phyloP scores from a whole-genome alignment of 495 filamentous ascomycete species.

The Trichoderma orchidacearum region DNA sequence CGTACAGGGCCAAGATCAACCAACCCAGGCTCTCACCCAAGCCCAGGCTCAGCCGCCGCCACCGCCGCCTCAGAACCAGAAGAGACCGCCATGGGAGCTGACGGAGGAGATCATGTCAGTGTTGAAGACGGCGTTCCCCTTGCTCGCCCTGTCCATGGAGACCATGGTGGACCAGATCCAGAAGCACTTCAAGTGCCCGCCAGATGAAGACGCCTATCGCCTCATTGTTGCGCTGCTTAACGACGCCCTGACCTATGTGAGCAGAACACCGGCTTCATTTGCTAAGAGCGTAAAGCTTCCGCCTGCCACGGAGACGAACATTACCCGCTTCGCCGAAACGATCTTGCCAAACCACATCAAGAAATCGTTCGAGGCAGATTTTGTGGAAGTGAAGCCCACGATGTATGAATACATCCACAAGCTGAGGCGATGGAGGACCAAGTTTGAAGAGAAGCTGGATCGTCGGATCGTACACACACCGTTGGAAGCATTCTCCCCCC shows the following conservation, averaged over 20 bases:
- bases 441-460: conserved; percentile 96
- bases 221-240: conserved; percentile 96
- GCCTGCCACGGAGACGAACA: conserved; percentile 81
- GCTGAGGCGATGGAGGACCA: conserved; percentile 87
- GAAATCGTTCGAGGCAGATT: conserved; percentile 89
- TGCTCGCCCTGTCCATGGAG: conserved; percentile 95
- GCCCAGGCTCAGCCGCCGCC: conserved; percentile 22
- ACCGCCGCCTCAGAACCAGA: conserved; percentile 25
- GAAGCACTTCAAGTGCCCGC: conserved; percentile 97
- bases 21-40: not conserved
- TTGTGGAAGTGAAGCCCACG: conserved; percentile 82
- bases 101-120: conserved; percentile 89
- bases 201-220: conserved; percentile 94
- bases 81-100: conserved; percentile 85
- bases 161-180: conserved; percentile 98
- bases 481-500: conserved; percentile 71
- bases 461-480: conserved; percentile 53
- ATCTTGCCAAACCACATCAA: conserved; percentile 87
- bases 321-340: conserved; percentile 90
- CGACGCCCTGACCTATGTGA: conserved; percentile 80
- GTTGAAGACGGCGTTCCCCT: conserved; percentile 89
- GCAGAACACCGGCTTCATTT: conserved; percentile 71
- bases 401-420: conserved; percentile 98
- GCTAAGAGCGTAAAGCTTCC: conserved; percentile 87
- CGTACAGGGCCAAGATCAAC: conserved; percentile 12